Evolutionary conservation across 139 green algal species (phyloP).

Genomic region (Chlamydomonas schloesseri): DNA sequence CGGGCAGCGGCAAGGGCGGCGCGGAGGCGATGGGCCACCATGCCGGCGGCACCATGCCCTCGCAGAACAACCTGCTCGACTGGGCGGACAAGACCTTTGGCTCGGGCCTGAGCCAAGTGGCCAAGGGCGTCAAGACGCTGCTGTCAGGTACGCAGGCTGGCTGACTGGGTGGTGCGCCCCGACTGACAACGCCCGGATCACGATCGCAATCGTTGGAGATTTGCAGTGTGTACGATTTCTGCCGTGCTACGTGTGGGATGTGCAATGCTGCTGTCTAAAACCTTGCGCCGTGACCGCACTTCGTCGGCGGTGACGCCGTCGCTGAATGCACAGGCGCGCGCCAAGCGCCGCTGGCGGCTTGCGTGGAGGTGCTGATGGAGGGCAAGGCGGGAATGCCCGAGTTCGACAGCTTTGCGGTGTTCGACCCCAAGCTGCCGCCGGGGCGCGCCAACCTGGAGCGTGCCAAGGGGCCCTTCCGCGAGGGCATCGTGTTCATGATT

Average conservation of each 20-base stretch:
- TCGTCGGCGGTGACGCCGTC: no score
- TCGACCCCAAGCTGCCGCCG: constrained; percentile 88
- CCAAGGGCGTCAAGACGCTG: constrained; percentile 95
- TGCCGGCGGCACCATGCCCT: constrained; percentile 18
- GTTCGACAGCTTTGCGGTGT: constrained; percentile 82
- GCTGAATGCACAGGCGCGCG: constrained; percentile 38
- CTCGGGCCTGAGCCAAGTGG: constrained; percentile 88
- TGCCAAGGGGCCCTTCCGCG: constrained; percentile 74
- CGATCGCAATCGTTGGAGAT: no score
- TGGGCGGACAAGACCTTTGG: constrained; percentile 95
- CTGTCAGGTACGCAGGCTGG: constrained; percentile 80
- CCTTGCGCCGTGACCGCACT: no score
- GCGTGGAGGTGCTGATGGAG: constrained; percentile 94
- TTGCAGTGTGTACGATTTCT: no score
- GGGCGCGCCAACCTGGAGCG: constrained; percentile 48
- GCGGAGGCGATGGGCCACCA: constrained; percentile 32
- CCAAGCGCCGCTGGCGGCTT: constrained; percentile 83
- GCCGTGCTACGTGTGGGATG: no score
- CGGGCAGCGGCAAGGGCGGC: constrained; percentile 33
- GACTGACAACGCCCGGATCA: no score
- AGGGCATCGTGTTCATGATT: constrained; percentile 97
- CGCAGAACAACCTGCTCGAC: constrained; percentile 83
- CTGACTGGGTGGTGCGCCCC: background rate
- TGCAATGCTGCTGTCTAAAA: no score
- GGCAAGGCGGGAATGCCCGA: constrained; percentile 71